Conservation (phyloP, 1,139 yeast genomes). For the Pichia sp. region DNA sequence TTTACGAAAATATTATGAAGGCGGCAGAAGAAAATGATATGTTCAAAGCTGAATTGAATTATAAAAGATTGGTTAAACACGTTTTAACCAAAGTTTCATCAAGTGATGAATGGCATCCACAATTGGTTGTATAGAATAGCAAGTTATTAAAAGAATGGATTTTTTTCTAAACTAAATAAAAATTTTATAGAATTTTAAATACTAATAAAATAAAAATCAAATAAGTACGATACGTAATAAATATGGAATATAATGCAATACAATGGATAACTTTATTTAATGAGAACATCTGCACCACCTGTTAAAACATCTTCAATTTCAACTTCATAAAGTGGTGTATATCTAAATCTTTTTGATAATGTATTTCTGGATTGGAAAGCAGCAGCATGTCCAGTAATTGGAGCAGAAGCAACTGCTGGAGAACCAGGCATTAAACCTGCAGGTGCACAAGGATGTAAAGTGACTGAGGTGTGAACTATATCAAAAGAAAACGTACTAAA, state of each 20-base stretch:
- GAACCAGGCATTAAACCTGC: conserved; percentile 42
- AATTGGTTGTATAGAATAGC: background rate
- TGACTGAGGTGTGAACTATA: conserved; percentile 17
- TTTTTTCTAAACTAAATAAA: background rate
- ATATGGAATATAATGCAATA: background rate
- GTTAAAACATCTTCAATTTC: conserved; percentile 68
- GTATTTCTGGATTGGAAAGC: conserved; percentile 45
- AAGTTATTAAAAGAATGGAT: background rate
- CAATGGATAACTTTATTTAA: conserved; percentile 4
- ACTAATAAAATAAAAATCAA: background rate
- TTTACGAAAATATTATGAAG: conserved; percentile 26
- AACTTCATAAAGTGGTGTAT: conserved; percentile 49
- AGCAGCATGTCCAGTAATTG: conserved; percentile 27
- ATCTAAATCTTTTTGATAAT: conserved; percentile 67
- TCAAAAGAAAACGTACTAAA: background rate
- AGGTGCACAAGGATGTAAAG: conserved; percentile 49
- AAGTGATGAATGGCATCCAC: background rate
- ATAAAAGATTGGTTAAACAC: conserved; percentile 10
- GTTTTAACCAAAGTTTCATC: background rate
- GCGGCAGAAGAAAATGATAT: conserved; percentile 16
- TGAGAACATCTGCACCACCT: conserved; percentile 61
- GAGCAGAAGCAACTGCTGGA: conserved; percentile 31
- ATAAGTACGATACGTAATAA: conserved; percentile 1
- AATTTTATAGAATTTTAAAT: background rate
- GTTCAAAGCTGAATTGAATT: conserved; percentile 15